phyloP scores from a whole-genome alignment of 2,329 filamentous ascomycete species.

The Bipolaris gigantea region DNA sequence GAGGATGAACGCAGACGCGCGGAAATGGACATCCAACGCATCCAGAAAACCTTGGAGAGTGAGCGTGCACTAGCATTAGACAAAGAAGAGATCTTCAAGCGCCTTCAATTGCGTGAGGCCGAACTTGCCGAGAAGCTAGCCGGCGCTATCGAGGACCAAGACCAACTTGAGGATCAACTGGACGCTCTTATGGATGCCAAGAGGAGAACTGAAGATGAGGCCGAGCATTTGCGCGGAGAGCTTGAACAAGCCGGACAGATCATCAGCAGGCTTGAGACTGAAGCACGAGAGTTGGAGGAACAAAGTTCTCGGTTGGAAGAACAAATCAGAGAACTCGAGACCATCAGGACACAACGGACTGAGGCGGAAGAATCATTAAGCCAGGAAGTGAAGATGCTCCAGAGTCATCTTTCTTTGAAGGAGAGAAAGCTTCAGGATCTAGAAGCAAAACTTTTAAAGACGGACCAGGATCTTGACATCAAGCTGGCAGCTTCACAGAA shows the following conservation, averaged over 20 bases:
- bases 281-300: conserved; percentile 74
- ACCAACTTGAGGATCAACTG: conserved; percentile 88
- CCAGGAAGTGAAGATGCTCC: conserved; percentile 86
- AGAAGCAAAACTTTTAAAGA: conserved; percentile 78
- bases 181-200: conserved; percentile 87
- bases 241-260: conserved; percentile 89
- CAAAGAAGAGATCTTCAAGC: conserved; percentile 98
- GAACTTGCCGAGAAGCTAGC: conserved; percentile 92
- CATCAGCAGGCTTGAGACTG: conserved; percentile 81
- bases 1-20: conserved; percentile 90
- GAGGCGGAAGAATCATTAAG: conserved; percentile 74
- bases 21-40: conserved; percentile 81
- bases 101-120: conserved; percentile 86
- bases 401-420: conserved; percentile 85
- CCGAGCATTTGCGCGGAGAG: conserved; percentile 75
- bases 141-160: conserved; percentile 90
- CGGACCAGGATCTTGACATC: conserved; percentile 85
- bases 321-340: conserved; percentile 70
- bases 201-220: conserved; percentile 82
- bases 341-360: conserved; percentile 71
- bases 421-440: conserved; percentile 88
- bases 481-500: conserved; percentile 78
- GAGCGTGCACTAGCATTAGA: conserved; percentile 94
- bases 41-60: conserved; percentile 93
- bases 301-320: conserved; percentile 70